These are phyloP conservation scores for Coniferiporia weirii DNA, from an alignment of 1,284 basidiomycete species.

Conservation along the genomic window DNA sequence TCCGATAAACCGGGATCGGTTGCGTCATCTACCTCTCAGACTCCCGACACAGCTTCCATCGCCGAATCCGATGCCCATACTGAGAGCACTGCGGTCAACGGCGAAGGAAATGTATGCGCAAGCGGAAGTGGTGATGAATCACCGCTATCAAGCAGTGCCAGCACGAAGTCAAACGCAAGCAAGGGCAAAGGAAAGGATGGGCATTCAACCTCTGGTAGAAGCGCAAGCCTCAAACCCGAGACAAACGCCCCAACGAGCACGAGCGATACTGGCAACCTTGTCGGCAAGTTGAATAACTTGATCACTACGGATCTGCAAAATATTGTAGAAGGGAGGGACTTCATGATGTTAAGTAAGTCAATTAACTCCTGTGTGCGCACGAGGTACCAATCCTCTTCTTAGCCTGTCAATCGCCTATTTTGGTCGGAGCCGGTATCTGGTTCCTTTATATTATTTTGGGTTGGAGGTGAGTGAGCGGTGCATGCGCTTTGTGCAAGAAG, in stretches of 20 bases:
- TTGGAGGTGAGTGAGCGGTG: slow-evolving; percentile 25
- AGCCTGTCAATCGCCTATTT: slow-evolving; percentile 40
- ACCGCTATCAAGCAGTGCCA: slow-evolving; percentile 23
- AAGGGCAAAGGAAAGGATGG: slow-evolving; percentile 24
- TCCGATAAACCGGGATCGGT: slow-evolving; percentile 20
- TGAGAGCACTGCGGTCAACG: slow-evolving; percentile 14
- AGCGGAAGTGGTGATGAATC: slow-evolving; percentile 23
- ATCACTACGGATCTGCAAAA: slow-evolving; percentile 46
- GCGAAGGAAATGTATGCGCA: not conserved
- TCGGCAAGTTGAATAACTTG: slow-evolving; percentile 58
- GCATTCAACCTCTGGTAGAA: not conserved
- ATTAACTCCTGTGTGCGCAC: not conserved
- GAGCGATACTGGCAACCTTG: slow-evolving; percentile 33
- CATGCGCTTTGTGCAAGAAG: not conserved
- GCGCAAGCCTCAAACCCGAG: not conserved
- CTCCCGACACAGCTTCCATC: slow-evolving; percentile 28
- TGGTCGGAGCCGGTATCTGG: slow-evolving; percentile 36
- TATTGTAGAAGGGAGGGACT: slow-evolving; percentile 39
- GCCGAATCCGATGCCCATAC: slow-evolving; percentile 19
- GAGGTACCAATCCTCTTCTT: not conserved
- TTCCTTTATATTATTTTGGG: slow-evolving; percentile 43
- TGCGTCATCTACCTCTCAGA: slow-evolving; percentile 21
- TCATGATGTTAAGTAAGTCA: slow-evolving; percentile 30
- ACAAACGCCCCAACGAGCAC: not conserved
- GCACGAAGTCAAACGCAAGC: slow-evolving; percentile 22